Percentiles rank a stretch among this genome's conserved stretches.
phyloP scores from a whole-genome alignment of 1,139 yeast species.

The Candida pseudoviswanathii region DNA sequence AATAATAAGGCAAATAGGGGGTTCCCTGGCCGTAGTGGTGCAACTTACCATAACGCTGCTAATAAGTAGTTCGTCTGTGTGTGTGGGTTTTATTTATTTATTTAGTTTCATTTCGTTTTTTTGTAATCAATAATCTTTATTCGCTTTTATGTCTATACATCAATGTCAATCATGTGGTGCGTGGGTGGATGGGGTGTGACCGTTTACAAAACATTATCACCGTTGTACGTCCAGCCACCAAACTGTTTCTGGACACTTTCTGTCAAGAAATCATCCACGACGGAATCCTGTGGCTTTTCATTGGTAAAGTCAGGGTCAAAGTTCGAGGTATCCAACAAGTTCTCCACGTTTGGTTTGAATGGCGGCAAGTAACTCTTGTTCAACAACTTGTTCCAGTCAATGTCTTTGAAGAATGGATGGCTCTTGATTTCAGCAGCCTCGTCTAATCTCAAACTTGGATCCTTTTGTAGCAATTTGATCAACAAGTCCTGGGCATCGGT shows the following conservation, averaged over 20 bases:
- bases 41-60: constrained; percentile 43
- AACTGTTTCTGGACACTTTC: constrained; percentile 94
- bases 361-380: constrained; percentile 94
- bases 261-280: constrained; percentile 86
- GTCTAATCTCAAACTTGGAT: constrained; percentile 76
- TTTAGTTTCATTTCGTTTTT: not conserved
- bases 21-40: constrained; percentile 45
- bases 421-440: constrained; percentile 86
- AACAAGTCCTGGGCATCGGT: constrained; percentile 85
- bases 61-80: constrained; percentile 21
- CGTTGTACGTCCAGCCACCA: constrained; percentile 98
- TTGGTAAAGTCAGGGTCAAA: constrained; percentile 91
- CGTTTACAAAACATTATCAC: constrained; percentile 39
- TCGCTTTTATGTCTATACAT: constrained; percentile 3
- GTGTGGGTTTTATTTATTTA: not conserved
- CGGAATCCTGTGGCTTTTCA: constrained; percentile 94
- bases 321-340: constrained; percentile 86
- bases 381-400: constrained; percentile 86
- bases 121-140: not conserved
- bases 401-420: constrained; percentile 86
- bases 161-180: not conserved
- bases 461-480: constrained; percentile 76
- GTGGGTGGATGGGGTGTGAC: not conserved
- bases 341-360: constrained; percentile 88
- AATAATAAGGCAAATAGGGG: constrained; percentile 29